These are phyloP conservation scores for Aureobasidium subglaciale DNA, from an alignment of 2,329 filamentous ascomycete species.

Conservation along the genomic window DNA sequence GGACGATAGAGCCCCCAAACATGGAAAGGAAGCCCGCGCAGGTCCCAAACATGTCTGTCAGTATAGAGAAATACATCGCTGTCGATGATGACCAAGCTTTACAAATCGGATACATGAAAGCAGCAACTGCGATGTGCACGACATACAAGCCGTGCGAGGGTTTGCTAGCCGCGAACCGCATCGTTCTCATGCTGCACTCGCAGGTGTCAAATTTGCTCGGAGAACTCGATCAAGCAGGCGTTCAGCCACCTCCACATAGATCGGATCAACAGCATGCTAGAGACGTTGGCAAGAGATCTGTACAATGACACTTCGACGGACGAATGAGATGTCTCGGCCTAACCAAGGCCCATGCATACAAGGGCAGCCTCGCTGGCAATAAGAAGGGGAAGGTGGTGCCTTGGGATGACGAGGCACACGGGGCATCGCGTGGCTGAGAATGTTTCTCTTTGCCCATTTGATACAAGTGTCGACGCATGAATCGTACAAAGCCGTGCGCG, in stretches of 20 bases:
- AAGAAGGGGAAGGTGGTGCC: neutral
- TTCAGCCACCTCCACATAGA: slow-evolving; percentile 13
- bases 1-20: neutral
- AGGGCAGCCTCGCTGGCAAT: neutral
- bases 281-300: slow-evolving; percentile 4
- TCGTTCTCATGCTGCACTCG: neutral
- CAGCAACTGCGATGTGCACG: neutral
- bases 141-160: neutral
- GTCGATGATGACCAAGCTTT: neutral
- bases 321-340: neutral
- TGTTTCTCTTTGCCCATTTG: neutral
- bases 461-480: slow-evolving; percentile 1
- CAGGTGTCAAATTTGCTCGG: slow-evolving; percentile 11
- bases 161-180: neutral
- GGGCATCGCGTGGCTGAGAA: neutral
- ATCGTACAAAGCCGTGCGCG: slow-evolving; percentile 9
- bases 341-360: neutral
- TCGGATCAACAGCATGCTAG: slow-evolving; percentile 7
- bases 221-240: slow-evolving; percentile 7
- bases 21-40: neutral
- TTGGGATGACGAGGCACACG: slow-evolving; percentile 2
- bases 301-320: neutral
- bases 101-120: neutral
- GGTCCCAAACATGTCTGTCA: neutral
- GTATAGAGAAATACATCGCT: neutral